Conservation (phyloP, 2,329 filamentous ascomycete genomes). For the Pseudocercospora eumusae region DNA sequence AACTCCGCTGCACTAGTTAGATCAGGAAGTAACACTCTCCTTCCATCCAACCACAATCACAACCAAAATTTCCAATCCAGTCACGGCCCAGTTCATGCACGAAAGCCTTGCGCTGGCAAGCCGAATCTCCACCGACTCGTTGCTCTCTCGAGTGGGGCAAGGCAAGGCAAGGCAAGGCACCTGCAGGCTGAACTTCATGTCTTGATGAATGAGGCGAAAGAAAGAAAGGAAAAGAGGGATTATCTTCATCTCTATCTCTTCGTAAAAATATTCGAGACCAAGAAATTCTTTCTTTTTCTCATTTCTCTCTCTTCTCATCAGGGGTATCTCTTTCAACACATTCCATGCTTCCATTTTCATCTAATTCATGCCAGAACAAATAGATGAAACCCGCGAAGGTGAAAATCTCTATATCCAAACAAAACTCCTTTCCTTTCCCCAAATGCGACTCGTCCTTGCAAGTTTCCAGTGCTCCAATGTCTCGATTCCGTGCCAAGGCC, state of each 20-base stretch:
- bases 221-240: not conserved
- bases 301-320: not conserved
- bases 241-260: not conserved
- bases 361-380: no score
- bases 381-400: not conserved
- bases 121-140: constrained; percentile 4
- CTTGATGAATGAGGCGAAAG: not conserved
- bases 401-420: not conserved
- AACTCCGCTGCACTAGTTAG: not conserved
- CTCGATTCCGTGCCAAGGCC: not conserved
- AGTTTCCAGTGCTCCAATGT: no score
- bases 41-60: not conserved
- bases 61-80: not conserved
- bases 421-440: not conserved
- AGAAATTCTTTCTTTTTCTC: not conserved
- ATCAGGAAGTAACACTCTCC: not conserved
- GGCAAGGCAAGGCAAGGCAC: no score
- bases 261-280: not conserved
- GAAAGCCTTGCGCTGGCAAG: not conserved
- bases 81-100: constrained; percentile 1
- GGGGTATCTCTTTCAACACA: constrained; percentile 1
- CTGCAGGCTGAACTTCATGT: not conserved
- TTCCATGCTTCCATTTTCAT: not conserved
- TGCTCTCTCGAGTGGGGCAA: not conserved
- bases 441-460: not conserved